Evolutionary conservation across 768 basidiomycete genomes (phyloP).

Genomic region (Boletus edulis): DNA sequence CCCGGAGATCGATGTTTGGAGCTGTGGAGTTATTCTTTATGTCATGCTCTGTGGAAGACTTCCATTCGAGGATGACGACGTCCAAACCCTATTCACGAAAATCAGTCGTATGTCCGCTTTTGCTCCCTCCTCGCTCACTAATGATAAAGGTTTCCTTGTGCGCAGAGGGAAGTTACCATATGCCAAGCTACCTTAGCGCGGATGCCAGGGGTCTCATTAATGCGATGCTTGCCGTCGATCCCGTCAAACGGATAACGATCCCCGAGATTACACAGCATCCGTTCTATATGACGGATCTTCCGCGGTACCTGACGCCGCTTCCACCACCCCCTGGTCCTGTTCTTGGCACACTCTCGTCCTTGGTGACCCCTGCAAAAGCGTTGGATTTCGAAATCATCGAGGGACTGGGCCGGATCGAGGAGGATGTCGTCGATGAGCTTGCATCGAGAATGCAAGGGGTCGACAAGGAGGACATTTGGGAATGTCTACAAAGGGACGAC

Average conservation of each 20-base stretch:
- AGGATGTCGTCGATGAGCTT: conserved; percentile 85
- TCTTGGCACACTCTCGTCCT: conserved; percentile 66
- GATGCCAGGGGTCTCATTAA: conserved; percentile 80
- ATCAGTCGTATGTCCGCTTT: conserved; percentile 67
- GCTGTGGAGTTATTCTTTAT: conserved; percentile 97
- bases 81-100: conserved; percentile 89
- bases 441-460: conserved; percentile 69
- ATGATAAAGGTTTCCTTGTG: neutral
- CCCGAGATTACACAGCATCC: conserved; percentile 88
- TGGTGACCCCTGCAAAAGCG: conserved; percentile 65
- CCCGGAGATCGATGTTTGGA: conserved; percentile 99
- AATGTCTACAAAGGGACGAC: conserved; percentile 77
- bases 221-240: conserved; percentile 91
- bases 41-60: conserved; percentile 95
- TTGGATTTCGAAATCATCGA: conserved; percentile 86
- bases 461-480: conserved; percentile 84
- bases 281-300: conserved; percentile 85
- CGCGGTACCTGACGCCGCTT: conserved; percentile 81
- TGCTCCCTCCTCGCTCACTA: neutral
- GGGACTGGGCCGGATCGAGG: conserved; percentile 89
- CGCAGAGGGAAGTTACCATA: conserved; percentile 81
- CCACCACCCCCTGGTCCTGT: conserved; percentile 77
- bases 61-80: conserved; percentile 97
- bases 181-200: conserved; percentile 74
- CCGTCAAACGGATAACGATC: conserved; percentile 91